These are phyloP conservation scores for Leccinum ochraceum DNA, from an alignment of 768 basidiomycete genomes.

Conservation along the genomic window DNA sequence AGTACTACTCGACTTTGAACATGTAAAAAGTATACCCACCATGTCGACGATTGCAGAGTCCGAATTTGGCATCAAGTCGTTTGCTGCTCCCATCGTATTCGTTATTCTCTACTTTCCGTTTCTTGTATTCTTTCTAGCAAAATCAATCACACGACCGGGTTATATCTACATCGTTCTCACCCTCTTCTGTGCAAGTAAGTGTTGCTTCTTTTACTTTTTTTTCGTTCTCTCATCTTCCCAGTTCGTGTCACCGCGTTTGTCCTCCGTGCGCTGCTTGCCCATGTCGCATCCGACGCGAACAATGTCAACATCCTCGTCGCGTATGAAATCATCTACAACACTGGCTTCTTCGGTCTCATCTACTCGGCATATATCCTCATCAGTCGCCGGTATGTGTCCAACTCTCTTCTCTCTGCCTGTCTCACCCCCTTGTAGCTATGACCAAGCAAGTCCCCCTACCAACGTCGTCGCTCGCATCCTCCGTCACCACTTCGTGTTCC, in stretches of 20 bases:
- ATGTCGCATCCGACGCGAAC: slow-evolving; percentile 21
- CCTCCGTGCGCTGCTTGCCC: slow-evolving; percentile 19
- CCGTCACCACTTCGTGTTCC: slow-evolving; percentile 24
- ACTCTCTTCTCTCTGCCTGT: neutral
- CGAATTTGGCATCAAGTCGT: slow-evolving; percentile 21
- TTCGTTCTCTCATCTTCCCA: neutral
- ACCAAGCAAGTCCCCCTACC: slow-evolving; percentile 16
- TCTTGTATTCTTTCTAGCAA: slow-evolving; percentile 15
- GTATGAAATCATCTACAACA: slow-evolving; percentile 35
- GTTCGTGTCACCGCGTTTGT: slow-evolving; percentile 22
- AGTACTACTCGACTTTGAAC: neutral
- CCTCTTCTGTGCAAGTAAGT: slow-evolving; percentile 33
- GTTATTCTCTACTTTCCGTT: slow-evolving; percentile 26
- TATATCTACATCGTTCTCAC: slow-evolving; percentile 25
- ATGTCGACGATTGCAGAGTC: slow-evolving; percentile 7
- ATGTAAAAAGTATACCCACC: no score
- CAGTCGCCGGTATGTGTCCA: slow-evolving; percentile 27
- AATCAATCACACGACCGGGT: slow-evolving; percentile 16
- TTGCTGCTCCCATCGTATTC: slow-evolving; percentile 31
- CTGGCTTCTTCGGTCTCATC: slow-evolving; percentile 34
- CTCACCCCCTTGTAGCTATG: slow-evolving; percentile 13
- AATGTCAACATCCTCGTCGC: slow-evolving; percentile 28
- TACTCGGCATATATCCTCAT: slow-evolving; percentile 34
- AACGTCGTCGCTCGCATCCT: slow-evolving; percentile 20
- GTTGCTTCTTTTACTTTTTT: rapidly evolving